Base-by-base conservation (phyloP, 192 early-diverging fungal species). In the Umbelopsis sp. region DNA sequence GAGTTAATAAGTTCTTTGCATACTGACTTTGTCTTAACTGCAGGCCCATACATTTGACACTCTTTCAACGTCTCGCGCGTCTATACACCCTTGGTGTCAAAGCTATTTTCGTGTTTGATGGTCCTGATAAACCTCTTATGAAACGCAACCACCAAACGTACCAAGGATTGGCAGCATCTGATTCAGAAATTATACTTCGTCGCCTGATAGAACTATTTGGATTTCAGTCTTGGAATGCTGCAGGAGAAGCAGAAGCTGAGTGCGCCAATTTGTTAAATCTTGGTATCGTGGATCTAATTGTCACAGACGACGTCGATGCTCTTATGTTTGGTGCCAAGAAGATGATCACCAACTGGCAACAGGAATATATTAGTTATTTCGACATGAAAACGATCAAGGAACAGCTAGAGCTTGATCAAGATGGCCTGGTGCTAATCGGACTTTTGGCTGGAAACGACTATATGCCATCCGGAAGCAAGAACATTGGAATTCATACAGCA, bases 231-330 rank as follows among this genome's bases (percentile, higher is more conserved):
- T 79, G 77, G 77, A 21, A 74, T 16, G 77, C 77, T 14, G 36
- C 47, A 21, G 77, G 77, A 17, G 77, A 79, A 52, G 79, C 81
- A 4, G 81, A 81, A 45, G 81, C 81, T 14, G 81, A 82, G 38
- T 82, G 73, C 22, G 81, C 81, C 1, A 45, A 65, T 17, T 16
- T 82, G 0, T 54, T 73, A 26, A 20, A 67, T 20, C 69, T 68
- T 24, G 75, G 71, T 0, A 54, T 69, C 65, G 75, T 73, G 4
- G 71, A 74, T 67, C 52, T 77, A 4, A 66, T 82, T 8, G 54
- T 82, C 21, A 81, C 81, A 20, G 68, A 65, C 10, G 74, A 82
- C 44, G 76, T 67, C 6, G 81, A 82, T 22, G 66, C 70, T 0
- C 78, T 82, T 26, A 34, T 82, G 0, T 82, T 81, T 73, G 81